Conservation (phyloP, 2,329 filamentous ascomycete species). For the Blastomyces percursus region DNA sequence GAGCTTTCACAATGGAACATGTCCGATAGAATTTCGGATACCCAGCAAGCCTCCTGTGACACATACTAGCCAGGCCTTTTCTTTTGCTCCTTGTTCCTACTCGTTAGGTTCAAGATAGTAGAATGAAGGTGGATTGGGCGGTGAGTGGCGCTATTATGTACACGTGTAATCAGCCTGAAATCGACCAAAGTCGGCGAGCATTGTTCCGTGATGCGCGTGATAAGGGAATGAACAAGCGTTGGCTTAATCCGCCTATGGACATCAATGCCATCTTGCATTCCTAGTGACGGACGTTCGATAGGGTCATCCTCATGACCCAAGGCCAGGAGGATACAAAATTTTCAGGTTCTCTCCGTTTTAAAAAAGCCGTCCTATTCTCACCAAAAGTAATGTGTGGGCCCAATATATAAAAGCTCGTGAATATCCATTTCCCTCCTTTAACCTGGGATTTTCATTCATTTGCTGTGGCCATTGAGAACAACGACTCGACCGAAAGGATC, state of each 20-base stretch:
- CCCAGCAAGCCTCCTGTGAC: background rate
- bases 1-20: background rate
- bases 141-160: background rate
- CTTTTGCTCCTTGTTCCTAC: background rate
- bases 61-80: background rate
- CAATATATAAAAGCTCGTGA: background rate
- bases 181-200: background rate
- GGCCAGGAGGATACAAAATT: too few relatives aligned
- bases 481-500: background rate
- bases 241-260: too few relatives aligned
- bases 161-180: background rate
- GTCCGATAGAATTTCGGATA: background rate
- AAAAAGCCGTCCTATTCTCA: too few relatives aligned
- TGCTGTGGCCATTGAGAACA: background rate
- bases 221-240: too few relatives aligned
- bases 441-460: background rate
- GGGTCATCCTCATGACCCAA: too few relatives aligned
- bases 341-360: too few relatives aligned
- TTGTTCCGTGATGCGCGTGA: background rate
- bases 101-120: background rate
- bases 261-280: background rate
- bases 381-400: too few relatives aligned
- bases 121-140: background rate
- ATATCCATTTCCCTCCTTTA: background rate
- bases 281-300: too few relatives aligned